Base-by-base conservation (phyloP, 331 rosid genomes). In the Rosa hybrid region DNA sequence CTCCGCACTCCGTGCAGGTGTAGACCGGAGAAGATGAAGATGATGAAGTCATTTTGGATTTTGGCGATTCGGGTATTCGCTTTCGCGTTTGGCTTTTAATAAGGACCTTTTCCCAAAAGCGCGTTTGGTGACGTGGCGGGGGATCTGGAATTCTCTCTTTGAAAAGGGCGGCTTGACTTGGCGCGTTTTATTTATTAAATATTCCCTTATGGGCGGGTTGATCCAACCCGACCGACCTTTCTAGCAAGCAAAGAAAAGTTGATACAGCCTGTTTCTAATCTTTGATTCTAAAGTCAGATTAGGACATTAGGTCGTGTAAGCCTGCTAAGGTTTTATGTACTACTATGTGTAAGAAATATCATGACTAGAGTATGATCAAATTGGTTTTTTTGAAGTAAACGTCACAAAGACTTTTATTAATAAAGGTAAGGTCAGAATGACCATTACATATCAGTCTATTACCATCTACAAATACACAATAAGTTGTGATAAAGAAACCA, bases 1-100 rank as follows among this genome's bases (percentile, higher is more conserved):
- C 39, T 20, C 89, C 90, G 83, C 98, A 95, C 34, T 88, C 90
- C 41, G 14, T 51, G 67, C 98, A 95, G 68, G 85, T 80, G 69
- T 95, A 95, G 86, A 76, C 80, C 50, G 97, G 85, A 65, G 87
- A 91, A 30, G 44, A 16, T 1, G 68, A 63, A 12, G 12, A 75
- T 11, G 68, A 34, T 1, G 8, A 76, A 10, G 79, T 25, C 71
- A 62, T 59, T 16, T 49, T 21, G 10, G 67, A 27, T 18, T 10
- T 50, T 51, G 44, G 57, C 44, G 6, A 4, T 60, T 3, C 9
- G 16, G 21, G 41, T 54, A 50, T 38, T 34, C 6, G 46, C 23
- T 67, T 38, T 34, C 6, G 46, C 23, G 21, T 25, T 17, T 76
- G 44, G 80, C 9, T 44, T 78, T 44, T 70, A 23, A 45, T 17